Base-by-base conservation (phyloP, 805 yeast species). In the Nematodospora valgi region DNA sequence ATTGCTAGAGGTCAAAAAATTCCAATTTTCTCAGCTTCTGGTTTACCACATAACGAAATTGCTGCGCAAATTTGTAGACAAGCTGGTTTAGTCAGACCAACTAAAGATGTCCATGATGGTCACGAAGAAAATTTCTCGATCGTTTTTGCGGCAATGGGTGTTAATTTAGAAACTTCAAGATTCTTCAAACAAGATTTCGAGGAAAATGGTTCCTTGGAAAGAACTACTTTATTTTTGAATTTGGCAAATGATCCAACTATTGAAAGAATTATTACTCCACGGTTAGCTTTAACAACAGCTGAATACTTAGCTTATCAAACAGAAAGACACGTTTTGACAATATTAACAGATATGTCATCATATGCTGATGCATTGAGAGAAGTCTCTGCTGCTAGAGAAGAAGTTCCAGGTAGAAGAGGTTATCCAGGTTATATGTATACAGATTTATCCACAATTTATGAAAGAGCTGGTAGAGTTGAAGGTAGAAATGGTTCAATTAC, bases 341-440 rank as follows among this genome's bases (percentile, higher is more conserved):
- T 93, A 56, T 78, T 93, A 61, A 94, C 99, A 33, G 99, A 93
- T 72, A 93, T 93, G 99, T 87, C 97, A 18, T 93, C 98, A n/a
- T 93, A 93, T 62, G 99, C 99, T 26, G 99, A 93, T 64, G 99
- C 99, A 26, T 74, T 93, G 59, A 89, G 99, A 82, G 99, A 93
- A 73, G 98, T 93, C 34, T 88, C 97, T 45, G 98, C 99, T 43
- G 99, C 99, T 32, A 88, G 99, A 76, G 99, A 93, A 70, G 98
- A 94, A 72, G 98, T 93, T 30, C 98, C 98, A 60, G 99, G 99
- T 76, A 88, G 99, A 79, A 88, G 99, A 82, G 99, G 99, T 76
- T 93, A 93, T 68, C 99, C 99, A 47, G 99, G 99, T 85, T 93
- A 93, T 68, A 93, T 93, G 99, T 93, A 93, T 72, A 93, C 99